phyloP scores from a whole-genome alignment of 768 basidiomycete genomes.

The Suillus brevipes region DNA sequence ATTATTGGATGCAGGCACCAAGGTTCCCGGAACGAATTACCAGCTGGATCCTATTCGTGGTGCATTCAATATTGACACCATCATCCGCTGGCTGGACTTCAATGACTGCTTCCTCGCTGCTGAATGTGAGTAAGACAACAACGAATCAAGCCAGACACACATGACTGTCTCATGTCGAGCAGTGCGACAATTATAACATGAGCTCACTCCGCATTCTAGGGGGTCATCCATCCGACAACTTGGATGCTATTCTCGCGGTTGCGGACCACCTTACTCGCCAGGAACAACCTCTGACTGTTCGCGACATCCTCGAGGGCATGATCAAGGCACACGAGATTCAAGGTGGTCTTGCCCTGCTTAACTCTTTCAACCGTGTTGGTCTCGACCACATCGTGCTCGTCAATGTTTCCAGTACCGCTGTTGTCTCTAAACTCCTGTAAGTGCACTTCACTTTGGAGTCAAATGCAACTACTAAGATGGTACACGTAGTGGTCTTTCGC shows the following conservation, averaged over 20 bases:
- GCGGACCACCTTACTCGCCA: conserved; percentile 87
- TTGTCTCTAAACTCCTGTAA: conserved; percentile 85
- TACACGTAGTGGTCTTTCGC: conserved; percentile 60
- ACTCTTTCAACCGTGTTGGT: conserved; percentile 93
- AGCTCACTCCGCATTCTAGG: conserved; percentile 41
- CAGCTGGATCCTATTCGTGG: conserved; percentile 91
- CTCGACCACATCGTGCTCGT: conserved; percentile 95
- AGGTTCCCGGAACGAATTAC: conserved; percentile 83
- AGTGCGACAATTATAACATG: not conserved
- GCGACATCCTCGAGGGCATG: conserved; percentile 86
- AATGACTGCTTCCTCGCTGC: conserved; percentile 95
- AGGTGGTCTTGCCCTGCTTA: conserved; percentile 84
- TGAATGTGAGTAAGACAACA: conserved; percentile 56
- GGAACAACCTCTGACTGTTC: conserved; percentile 75
- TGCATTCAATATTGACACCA: conserved; percentile 94
- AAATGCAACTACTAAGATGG: conserved; percentile 2
- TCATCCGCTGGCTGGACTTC: conserved; percentile 92
- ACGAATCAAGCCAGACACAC: not conserved
- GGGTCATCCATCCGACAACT: conserved; percentile 94
- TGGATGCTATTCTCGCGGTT: conserved; percentile 91
- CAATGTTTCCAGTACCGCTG: conserved; percentile 94
- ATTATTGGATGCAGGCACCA: conserved; percentile 59
- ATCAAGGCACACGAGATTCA: conserved; percentile 97
- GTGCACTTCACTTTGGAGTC: conserved; percentile 13
- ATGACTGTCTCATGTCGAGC: not conserved